Evolutionary conservation across 345 rosid genomes (phyloP).

Genomic region (Lepidium didymum): DNA sequence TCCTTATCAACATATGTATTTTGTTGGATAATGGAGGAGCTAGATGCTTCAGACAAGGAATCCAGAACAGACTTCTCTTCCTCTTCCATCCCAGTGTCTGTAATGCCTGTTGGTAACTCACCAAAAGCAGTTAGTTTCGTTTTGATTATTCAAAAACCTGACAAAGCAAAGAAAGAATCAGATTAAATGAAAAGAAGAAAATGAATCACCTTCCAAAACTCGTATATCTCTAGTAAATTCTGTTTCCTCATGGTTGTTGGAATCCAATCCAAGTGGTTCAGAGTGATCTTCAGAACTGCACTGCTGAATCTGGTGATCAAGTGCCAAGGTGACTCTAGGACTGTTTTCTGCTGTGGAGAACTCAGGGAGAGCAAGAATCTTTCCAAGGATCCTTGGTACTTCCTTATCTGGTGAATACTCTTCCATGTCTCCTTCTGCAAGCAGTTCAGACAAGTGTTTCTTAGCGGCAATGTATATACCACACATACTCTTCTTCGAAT

Average conservation of each 20-base stretch:
- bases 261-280: slow-evolving; percentile 15
- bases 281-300: slow-evolving; percentile 30
- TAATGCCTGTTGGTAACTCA: slow-evolving; percentile 28
- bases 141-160: not conserved
- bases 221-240: slow-evolving; percentile 16
- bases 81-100: slow-evolving; percentile 25
- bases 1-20: slow-evolving; percentile 23
- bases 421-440: slow-evolving; percentile 44
- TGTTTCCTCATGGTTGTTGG: slow-evolving; percentile 30
- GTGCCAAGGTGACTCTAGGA: slow-evolving; percentile 38
- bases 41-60: slow-evolving; percentile 23
- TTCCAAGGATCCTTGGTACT: slow-evolving; percentile 58
- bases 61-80: slow-evolving; percentile 28
- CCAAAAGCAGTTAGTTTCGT: not conserved
- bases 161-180: slow-evolving; percentile 3
- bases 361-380: slow-evolving; percentile 82
- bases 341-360: slow-evolving; percentile 58
- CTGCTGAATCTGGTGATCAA: slow-evolving; percentile 20
- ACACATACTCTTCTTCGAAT: slow-evolving; percentile 43
- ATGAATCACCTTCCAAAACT: slow-evolving; percentile 38
- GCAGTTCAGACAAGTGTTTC: slow-evolving; percentile 83
- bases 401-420: slow-evolving; percentile 39
- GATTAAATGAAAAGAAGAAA: slow-evolving; percentile 2
- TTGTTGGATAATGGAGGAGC: slow-evolving; percentile 18
- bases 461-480: slow-evolving; percentile 79